Conservation (phyloP, 441 rosid genomes). For the Mallotus repandus region DNA sequence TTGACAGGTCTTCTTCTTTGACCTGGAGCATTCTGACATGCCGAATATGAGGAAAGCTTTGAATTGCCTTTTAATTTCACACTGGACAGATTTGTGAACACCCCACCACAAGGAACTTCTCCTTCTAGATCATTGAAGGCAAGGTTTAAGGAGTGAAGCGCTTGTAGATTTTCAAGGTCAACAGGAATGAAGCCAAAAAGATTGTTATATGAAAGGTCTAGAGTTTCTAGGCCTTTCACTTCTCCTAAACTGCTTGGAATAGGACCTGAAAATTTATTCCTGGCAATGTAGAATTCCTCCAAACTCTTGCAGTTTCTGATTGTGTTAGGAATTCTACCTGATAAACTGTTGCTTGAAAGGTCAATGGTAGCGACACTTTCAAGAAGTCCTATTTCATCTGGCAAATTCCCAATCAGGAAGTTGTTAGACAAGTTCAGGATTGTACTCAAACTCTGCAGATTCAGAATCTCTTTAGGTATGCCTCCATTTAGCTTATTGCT, state of each 20-base stretch:
- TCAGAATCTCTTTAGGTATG: conserved; percentile 45
- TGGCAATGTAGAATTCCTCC: conserved; percentile 41
- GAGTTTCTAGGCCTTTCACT: conserved; percentile 38
- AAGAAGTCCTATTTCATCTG: conserved; percentile 33
- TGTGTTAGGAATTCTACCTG: conserved; percentile 42
- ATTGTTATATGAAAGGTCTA: conserved; percentile 50
- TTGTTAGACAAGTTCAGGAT: conserved; percentile 45
- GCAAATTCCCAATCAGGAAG: conserved; percentile 36
- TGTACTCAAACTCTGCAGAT: conserved; percentile 36
- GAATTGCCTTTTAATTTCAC: conserved; percentile 39
- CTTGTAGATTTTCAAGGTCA: conserved; percentile 32
- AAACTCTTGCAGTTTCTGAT: conserved; percentile 44
- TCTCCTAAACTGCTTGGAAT: conserved; percentile 40
- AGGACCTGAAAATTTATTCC: conserved; percentile 37
- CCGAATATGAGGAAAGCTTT: conserved; percentile 28
- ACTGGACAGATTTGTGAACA: conserved; percentile 30
- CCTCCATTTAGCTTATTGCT: conserved; percentile 45
- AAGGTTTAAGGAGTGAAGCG: conserved; percentile 41
- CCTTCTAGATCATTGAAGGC: conserved; percentile 50
- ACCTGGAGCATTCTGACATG: conserved; percentile 11
- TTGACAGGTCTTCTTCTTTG: conserved; percentile 18
- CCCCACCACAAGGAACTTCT: conserved; percentile 29
- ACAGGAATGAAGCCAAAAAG: conserved; percentile 48
- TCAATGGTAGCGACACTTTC: conserved; percentile 38
- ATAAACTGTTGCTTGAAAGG: conserved; percentile 38